Conservation (phyloP, 306 rosid species). For the Fragaria vesca region DNA sequence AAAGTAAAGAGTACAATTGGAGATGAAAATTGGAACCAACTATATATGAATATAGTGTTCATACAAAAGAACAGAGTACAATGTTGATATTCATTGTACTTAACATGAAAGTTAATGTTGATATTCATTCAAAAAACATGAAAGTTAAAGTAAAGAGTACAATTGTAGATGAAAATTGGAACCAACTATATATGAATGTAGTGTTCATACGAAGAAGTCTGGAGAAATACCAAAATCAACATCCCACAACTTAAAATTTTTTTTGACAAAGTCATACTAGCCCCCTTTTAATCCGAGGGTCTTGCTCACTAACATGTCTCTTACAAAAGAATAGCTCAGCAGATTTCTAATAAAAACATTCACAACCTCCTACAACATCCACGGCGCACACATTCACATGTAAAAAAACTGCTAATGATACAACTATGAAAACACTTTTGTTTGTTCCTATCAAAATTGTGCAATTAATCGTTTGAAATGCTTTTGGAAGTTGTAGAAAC, state of each 20-base stretch:
- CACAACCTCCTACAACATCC: constrained; percentile 80
- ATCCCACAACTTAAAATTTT: constrained; percentile 85
- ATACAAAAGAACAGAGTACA: constrained; percentile 33
- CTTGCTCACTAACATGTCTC: constrained; percentile 81
- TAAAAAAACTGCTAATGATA: too few relatives aligned
- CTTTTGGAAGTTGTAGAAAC: neutral
- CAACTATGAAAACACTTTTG: neutral
- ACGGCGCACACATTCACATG: neutral
- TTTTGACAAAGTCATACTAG: constrained; percentile 81
- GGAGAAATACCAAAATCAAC: constrained; percentile 74
- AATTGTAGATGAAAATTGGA: constrained; percentile 2
- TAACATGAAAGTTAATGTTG: too few relatives aligned
- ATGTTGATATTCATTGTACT: too few relatives aligned
- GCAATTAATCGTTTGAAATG: neutral
- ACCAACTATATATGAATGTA: constrained; percentile 30
- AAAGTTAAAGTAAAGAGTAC: neutral
- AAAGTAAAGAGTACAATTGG: constrained; percentile 7
- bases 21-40: neutral
- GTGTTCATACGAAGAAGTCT: constrained; percentile 82
- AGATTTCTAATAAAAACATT: constrained; percentile 75
- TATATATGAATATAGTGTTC: constrained; percentile 51
- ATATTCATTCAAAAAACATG: neutral
- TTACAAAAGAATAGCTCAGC: constrained; percentile 88
- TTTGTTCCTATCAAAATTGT: neutral
- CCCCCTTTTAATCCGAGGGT: constrained; percentile 81